phyloP scores from a whole-genome alignment of 1,284 basidiomycete species.

The Neolentinus lepideus region DNA sequence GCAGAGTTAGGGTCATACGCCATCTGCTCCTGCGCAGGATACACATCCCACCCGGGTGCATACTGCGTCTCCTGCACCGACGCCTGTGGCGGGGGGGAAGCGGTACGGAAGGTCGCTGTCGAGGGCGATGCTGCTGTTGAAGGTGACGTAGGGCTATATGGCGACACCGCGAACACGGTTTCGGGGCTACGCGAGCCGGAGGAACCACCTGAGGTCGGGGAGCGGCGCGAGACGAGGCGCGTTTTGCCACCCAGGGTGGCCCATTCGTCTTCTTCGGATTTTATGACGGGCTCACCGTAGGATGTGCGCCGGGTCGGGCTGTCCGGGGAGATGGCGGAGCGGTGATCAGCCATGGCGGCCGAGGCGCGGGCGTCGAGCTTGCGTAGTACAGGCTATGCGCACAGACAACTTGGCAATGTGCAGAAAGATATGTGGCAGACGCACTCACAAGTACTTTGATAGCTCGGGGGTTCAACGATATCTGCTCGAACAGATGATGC shows the following conservation, averaged over 20 bases:
- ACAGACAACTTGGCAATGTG: background rate
- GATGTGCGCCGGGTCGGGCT: slow-evolving; percentile 12
- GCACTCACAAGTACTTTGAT: slow-evolving; percentile 50
- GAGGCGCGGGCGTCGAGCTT: slow-evolving; percentile 46
- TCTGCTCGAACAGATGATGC: slow-evolving; percentile 45
- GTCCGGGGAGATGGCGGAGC: slow-evolving; percentile 5
- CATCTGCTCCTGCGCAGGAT: slow-evolving; percentile 9
- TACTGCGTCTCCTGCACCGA: slow-evolving; percentile 8
- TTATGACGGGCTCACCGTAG: slow-evolving; percentile 27
- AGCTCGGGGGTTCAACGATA: slow-evolving; percentile 43
- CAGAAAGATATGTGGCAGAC: background rate
- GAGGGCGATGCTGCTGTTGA: slow-evolving; percentile 3
- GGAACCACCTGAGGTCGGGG: slow-evolving; percentile 20
- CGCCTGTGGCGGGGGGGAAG: slow-evolving; percentile 5
- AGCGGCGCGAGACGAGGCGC: slow-evolving; percentile 48
- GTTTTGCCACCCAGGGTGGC: slow-evolving; percentile 55
- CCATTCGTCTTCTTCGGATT: slow-evolving; percentile 52
- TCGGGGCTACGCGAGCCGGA: slow-evolving; percentile 15
- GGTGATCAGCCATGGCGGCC: slow-evolving; percentile 16
- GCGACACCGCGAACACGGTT: slow-evolving; percentile 11
- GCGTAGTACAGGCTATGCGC: slow-evolving; percentile 45
- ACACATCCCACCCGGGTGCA: slow-evolving; percentile 9
- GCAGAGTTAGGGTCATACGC: slow-evolving; percentile 10
- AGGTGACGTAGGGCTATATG: slow-evolving; percentile 11
- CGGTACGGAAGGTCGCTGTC: slow-evolving; percentile 2